Percentiles rank a stretch among this genome's conserved stretches.
Evolutionary conservation across 2,329 filamentous ascomycete genomes (phyloP).

Genomic region (Paecilomyces formosus): DNA sequence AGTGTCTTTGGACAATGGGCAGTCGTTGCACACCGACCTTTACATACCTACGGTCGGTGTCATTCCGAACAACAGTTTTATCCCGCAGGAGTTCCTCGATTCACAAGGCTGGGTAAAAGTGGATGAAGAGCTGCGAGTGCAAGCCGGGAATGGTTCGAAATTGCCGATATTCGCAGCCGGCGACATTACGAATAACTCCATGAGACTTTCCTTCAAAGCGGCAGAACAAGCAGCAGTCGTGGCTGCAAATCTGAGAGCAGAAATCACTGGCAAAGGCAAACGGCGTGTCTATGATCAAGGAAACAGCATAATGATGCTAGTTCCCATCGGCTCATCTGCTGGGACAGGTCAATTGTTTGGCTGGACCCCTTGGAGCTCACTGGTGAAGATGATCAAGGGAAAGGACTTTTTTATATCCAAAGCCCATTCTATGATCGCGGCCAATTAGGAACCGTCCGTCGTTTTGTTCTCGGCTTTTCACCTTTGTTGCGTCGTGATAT

Average conservation of each 20-base stretch:
- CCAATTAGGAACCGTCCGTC: background rate
- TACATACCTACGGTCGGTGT: conserved; percentile 49
- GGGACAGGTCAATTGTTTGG: conserved; percentile 28
- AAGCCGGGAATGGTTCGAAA: conserved; percentile 1
- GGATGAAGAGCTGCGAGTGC: conserved; percentile 28
- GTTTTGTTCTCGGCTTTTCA: too few species aligned
- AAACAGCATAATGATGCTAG: conserved; percentile 18
- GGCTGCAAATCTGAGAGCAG: conserved; percentile 18
- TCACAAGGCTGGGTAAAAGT: conserved; percentile 42
- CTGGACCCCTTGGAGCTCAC: conserved; percentile 27
- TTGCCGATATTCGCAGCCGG: conserved; percentile 22
- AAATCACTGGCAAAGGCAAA: conserved; percentile 13
- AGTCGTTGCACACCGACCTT: conserved; percentile 41
- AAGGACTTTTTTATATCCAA: conserved; percentile 32
- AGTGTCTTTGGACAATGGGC: conserved; percentile 40
- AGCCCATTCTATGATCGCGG: conserved; percentile 7
- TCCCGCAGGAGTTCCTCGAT: conserved; percentile 42
- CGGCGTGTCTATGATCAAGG: conserved; percentile 15
- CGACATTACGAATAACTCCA: conserved; percentile 21
- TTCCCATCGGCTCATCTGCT: conserved; percentile 17
- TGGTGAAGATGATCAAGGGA: conserved; percentile 39
- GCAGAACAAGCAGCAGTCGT: conserved; percentile 18
- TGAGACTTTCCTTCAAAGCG: conserved; percentile 19
- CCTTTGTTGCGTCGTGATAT: too few species aligned
- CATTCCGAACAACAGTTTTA: conserved; percentile 45